Conservation (phyloP, 805 yeast genomes). For the Danielia oregonensis region DNA sequence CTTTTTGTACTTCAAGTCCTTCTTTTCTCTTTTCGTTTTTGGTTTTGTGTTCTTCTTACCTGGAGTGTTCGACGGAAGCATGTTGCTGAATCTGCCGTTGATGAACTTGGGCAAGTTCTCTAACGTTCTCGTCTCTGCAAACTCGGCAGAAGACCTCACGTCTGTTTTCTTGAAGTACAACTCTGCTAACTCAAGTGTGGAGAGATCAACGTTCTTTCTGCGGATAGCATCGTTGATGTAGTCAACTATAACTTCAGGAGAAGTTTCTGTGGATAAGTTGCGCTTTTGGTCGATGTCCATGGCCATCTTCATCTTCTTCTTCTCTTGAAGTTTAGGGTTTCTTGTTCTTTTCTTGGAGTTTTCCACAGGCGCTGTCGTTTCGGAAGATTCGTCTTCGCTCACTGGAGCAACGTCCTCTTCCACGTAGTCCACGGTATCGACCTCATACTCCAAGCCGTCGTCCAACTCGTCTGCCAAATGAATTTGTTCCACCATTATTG, state of each 20-base stretch:
- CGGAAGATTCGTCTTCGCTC: conserved; percentile 7
- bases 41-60: conserved; percentile 26
- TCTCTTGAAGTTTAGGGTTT: conserved; percentile 49
- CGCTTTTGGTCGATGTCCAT: conserved; percentile 58
- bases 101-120: conserved; percentile 56
- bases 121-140: conserved; percentile 46
- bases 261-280: conserved; percentile 44
- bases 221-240: conserved; percentile 60
- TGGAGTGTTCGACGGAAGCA: conserved; percentile 34
- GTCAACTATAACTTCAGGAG: conserved; percentile 64
- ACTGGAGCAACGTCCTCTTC: conserved; percentile 5
- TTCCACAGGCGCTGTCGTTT: conserved; percentile 6
- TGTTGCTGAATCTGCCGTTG: conserved; percentile 43
- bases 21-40: conserved; percentile 26
- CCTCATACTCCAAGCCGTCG: conserved; percentile 67
- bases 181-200: conserved; percentile 73
- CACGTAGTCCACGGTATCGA: conserved; percentile 37
- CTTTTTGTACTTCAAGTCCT: conserved; percentile 14
- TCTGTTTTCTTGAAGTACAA: conserved; percentile 52
- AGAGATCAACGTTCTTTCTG: conserved; percentile 57
- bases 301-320: conserved; percentile 66
- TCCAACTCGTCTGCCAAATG: conserved; percentile 86
- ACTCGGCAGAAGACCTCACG: conserved; percentile 61
- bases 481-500: too few relatives aligned
- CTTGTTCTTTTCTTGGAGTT: conserved; percentile 21